Percentiles rank a stretch among this genome's conserved stretches.
These are phyloP conservation scores for Nannochloris sp. DNA, from an alignment of 139 green algal genomes.

Conservation along the genomic window DNA sequence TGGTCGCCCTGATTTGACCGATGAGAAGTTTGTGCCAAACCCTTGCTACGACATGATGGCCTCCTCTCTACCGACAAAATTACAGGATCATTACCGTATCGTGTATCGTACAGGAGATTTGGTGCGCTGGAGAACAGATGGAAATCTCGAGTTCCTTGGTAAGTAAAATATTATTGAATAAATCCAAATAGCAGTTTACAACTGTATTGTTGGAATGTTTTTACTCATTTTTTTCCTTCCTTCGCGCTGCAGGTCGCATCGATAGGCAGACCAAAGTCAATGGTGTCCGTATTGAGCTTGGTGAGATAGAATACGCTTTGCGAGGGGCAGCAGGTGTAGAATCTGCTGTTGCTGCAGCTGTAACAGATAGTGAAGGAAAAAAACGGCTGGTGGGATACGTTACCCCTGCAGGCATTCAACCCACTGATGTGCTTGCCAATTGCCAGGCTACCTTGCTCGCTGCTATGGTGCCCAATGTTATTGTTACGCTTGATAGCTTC, in stretches of 20 bases:
- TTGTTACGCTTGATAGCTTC: slow-evolving; percentile 12
- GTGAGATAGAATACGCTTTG: slow-evolving; percentile 36
- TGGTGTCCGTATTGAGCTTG: slow-evolving; percentile 51
- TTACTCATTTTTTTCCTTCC: no score
- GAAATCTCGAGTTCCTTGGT: slow-evolving; percentile 35
- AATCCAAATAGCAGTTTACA: no score
- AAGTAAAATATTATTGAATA: no score
- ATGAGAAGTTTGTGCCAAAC: slow-evolving; percentile 30
- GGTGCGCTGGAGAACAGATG: slow-evolving; percentile 23
- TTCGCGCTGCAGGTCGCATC: no score
- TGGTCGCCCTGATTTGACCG: slow-evolving; percentile 21
- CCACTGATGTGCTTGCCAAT: neutral
- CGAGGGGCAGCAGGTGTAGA: no score
- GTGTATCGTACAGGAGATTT: slow-evolving; percentile 36
- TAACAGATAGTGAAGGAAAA: no score
- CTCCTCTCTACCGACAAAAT: neutral
- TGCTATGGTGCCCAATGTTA: slow-evolving; percentile 10
- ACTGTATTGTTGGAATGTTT: no score
- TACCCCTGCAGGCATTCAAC: neutral
- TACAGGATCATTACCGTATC: neutral
- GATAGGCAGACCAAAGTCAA: slow-evolving; percentile 46
- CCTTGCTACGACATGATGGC: neutral
- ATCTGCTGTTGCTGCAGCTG: no score
- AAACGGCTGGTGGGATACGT: slow-evolving; percentile 15
- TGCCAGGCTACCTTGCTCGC: neutral